phyloP scores from a whole-genome alignment of 2,329 filamentous ascomycete species.

The Diaporthe sp. region DNA sequence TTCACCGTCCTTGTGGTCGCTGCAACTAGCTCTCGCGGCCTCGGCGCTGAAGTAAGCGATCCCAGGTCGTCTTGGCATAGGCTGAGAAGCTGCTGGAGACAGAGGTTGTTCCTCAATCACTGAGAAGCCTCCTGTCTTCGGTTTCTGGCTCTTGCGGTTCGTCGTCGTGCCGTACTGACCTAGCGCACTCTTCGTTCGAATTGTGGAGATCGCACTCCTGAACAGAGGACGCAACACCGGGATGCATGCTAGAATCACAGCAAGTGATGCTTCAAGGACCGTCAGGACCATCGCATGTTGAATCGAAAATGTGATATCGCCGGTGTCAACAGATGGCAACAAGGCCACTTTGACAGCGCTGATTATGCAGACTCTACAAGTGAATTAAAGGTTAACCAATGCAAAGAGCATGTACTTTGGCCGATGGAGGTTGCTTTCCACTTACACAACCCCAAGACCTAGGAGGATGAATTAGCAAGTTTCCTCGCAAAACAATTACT shows the following conservation, averaged over 20 bases:
- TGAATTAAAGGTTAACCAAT: neutral
- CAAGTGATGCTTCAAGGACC: conserved; percentile 24
- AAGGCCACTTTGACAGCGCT: conserved; percentile 30
- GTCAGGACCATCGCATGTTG: conserved; percentile 24
- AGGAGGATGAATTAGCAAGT: neutral
- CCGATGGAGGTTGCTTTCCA: neutral
- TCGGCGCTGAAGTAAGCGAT: conserved; percentile 19
- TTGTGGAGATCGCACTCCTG: conserved; percentile 5
- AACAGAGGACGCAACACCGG: conserved; percentile 31
- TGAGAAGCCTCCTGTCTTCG: conserved; percentile 8
- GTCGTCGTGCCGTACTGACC: neutral
- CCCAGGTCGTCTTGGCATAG: conserved; percentile 3
- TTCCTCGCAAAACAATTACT: neutral
- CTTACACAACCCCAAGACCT: conserved; percentile 9
- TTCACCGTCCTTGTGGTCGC: conserved; percentile 1
- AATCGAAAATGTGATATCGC: conserved; percentile 27
- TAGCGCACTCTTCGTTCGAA: neutral
- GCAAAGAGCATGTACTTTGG: neutral
- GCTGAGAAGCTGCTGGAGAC: neutral
- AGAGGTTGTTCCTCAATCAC: conserved; percentile 16
- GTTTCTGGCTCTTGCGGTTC: conserved; percentile 6
- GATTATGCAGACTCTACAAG: conserved; percentile 27
- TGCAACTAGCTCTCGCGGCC: neutral
- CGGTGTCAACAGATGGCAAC: conserved; percentile 23
- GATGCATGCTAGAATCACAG: conserved; percentile 25